These are phyloP conservation scores for Cladophialophora yegresii DNA, from an alignment of 2,329 filamentous ascomycete genomes.

Conservation along the genomic window DNA sequence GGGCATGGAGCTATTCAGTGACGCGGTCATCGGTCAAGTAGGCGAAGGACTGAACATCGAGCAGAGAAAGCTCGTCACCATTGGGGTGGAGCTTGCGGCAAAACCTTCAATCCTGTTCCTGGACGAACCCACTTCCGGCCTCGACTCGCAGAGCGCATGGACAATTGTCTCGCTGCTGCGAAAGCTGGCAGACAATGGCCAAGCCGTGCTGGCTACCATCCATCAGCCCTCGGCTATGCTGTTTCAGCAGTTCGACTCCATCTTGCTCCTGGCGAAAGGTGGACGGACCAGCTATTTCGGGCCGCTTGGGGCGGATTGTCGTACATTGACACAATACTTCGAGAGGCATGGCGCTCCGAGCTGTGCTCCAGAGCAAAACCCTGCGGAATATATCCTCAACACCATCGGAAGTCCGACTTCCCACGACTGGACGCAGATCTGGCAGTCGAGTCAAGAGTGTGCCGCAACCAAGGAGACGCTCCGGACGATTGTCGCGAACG, in stretches of 20 bases:
- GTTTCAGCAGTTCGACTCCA: conserved; percentile 74
- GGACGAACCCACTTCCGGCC: conserved; percentile 88
- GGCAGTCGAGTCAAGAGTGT: conserved; percentile 44
- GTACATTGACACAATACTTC: conserved; percentile 64
- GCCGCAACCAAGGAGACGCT: not conserved
- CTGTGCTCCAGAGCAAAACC: conserved; percentile 65
- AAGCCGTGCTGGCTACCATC: conserved; percentile 88
- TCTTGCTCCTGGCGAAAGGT: conserved; percentile 64
- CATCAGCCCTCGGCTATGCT: conserved; percentile 90
- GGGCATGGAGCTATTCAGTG: conserved; percentile 84
- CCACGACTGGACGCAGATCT: conserved; percentile 63
- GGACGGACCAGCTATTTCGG: conserved; percentile 70
- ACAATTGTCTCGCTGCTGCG: conserved; percentile 80
- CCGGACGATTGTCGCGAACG: not conserved
- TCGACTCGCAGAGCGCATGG: conserved; percentile 89
- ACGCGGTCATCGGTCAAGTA: conserved; percentile 82
- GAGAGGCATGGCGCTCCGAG: conserved; percentile 60
- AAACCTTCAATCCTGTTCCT: conserved; percentile 86
- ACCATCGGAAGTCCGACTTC: conserved; percentile 60
- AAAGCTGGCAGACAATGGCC: conserved; percentile 81
- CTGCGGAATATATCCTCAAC: conserved; percentile 72
- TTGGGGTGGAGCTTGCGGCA: conserved; percentile 88
- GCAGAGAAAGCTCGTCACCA: conserved; percentile 73
- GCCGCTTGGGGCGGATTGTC: conserved; percentile 61
- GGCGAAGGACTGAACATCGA: conserved; percentile 70